Evolutionary conservation across 2,329 filamentous ascomycete genomes (phyloP), one percentile per base, ranked within the genome.

Genomic region (Cryphonectria nitschkei): DNA sequence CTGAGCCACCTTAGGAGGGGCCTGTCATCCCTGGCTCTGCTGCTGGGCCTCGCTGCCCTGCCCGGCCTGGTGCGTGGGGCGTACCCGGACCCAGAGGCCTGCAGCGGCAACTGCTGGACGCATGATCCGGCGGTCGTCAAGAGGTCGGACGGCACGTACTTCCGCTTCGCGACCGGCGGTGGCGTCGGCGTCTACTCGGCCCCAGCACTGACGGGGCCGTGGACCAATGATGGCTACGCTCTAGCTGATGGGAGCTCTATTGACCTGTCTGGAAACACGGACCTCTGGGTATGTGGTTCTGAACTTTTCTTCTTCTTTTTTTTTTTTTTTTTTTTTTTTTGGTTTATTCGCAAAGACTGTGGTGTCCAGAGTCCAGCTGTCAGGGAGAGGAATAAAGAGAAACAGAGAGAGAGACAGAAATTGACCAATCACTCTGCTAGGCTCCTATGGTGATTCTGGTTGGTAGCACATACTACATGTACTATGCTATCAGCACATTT

Each of bases 401-500:
- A 34, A 34, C 1, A 3, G 54, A 14, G 54, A 14, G 54, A 32
- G 54, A 8, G 6, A 58, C 2, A 58, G 26, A 37, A 11, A 58
- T 16, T 69, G 8, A 61, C 56, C 67, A 22, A 8, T 3, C 1
- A 3, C 22, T 29, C 39, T n/a, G 34, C 11, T 56, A 90, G 89
- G 90, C 90, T 1, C 91, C 91, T 0, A 90, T 92, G 74, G 86
- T 90, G 19, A 78, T 81, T 26, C 80, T 86, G 22, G 82, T 92
- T n/a, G 86, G 85, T 73, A 81, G 80, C 68, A 82, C 82, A 0
- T 92, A 91, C 80, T 86, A 91, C 75, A 85, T 93, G n/a, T 92
- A 90, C 84, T 91, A 92, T 79, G 83, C 87, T 1, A 88, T 91
- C n/a, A 89, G 85, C 50, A 82, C 85, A 0, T 91, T 90, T 73